Evolutionary conservation across 2,329 filamentous ascomycete species (phyloP).

Genomic region (Aschersonia sp.): DNA sequence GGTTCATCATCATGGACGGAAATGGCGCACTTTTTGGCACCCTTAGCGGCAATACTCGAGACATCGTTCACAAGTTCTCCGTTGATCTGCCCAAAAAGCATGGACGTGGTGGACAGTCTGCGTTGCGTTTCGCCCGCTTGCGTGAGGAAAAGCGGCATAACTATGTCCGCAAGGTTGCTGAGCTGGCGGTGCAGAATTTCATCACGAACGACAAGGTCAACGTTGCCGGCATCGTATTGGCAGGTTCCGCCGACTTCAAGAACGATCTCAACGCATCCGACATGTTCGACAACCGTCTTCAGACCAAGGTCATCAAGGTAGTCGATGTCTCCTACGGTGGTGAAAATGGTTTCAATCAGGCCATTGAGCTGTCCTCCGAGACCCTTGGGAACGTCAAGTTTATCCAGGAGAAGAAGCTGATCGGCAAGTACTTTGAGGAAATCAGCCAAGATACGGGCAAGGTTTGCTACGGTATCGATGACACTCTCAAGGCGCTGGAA

Average conservation of each 20-base stretch:
- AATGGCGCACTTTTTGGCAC: conserved; percentile 97
- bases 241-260: conserved; percentile 98
- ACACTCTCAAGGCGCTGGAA: conserved; percentile 92
- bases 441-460: conserved; percentile 96
- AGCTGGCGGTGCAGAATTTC: conserved; percentile 96
- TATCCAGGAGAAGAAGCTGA: conserved; percentile 99
- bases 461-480: conserved; percentile 95
- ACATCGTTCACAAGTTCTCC: conserved; percentile 93
- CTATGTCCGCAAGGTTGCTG: conserved; percentile 97
- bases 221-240: conserved; percentile 85
- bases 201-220: conserved; percentile 98
- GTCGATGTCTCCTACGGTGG: conserved; percentile 98
- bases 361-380: conserved; percentile 88
- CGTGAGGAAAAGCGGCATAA: conserved; percentile 99
- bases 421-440: conserved; percentile 97
- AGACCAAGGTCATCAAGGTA: conserved; percentile 95
- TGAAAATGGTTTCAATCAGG: conserved; percentile 99
- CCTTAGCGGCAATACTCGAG: conserved; percentile 90
- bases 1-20: conserved; percentile 99
- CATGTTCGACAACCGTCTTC: conserved; percentile 85
- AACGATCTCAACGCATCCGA: conserved; percentile 97
- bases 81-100: conserved; percentile 99
- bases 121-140: conserved; percentile 96
- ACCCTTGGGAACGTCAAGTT: conserved; percentile 99
- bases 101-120: conserved; percentile 98